Evolutionary conservation across 2,329 filamentous ascomycete genomes (phyloP), one percentile per base, ranked within the genome.

Genomic region (Ceratocystis destructans): DNA sequence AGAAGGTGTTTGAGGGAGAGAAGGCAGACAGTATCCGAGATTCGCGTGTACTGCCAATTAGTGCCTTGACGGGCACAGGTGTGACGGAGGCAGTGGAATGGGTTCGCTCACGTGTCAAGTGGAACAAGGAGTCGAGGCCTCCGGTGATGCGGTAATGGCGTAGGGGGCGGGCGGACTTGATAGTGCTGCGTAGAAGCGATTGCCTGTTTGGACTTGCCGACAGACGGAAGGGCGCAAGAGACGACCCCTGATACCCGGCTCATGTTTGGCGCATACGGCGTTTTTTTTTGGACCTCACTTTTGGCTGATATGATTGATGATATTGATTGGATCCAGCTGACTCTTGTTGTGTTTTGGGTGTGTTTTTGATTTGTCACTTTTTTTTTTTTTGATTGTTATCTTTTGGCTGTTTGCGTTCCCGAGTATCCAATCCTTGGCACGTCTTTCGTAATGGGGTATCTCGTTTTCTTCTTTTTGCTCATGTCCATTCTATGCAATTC

Each of bases 41-140:
- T 77, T 95, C 89, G 73, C 82, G 94, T 68, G 94, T 97, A 17
- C 76, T 99, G 73, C 91, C 94, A 5, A 86, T 96, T 69, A 95
- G 89, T 74, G 94, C 94, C n/a, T 77, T 99, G 73, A 93, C 87
- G 5, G 89, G 85, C 3, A 87, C 87, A 0, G 94, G 94, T 2
- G 94, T 99, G 1, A 85, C 85, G 72, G 94, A 97, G 78, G 93
- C 94, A 0, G 88, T 99, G n/a, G 94, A 97, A 73, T 99, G 94
- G 94, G 80, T 99, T 68, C 86, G 90, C 73, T 93, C 87, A 70
- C 81, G 94, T 69, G 90, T 97, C 33, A 91, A 90, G 76, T 97
- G 94, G 90, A 97, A 97, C 75, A 96, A 94, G 77, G 93, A 96
- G 76, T 87, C 85, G 3, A 82, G 94, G 69, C 92, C 93, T 69